phyloP scores from a whole-genome alignment of 2,329 filamentous ascomycete species.

The Endoconidiophora polonica region DNA sequence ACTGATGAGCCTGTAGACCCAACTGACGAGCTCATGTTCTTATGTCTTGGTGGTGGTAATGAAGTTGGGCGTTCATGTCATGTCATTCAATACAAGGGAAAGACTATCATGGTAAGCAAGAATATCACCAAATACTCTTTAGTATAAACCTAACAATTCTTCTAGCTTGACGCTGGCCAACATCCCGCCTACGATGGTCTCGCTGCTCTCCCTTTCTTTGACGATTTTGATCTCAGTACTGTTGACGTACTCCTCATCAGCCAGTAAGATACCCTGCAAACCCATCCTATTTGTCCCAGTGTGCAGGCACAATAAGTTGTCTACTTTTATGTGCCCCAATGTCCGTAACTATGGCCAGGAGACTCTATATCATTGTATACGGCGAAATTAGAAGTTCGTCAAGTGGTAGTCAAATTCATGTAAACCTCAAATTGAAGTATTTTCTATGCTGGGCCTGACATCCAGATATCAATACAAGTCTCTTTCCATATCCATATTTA shows the following conservation, averaged over 20 bases:
- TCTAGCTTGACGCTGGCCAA: slow-evolving; percentile 84
- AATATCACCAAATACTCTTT: neutral
- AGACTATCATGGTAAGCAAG: slow-evolving; percentile 77
- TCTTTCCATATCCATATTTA: neutral
- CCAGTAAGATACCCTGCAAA: slow-evolving; percentile 58
- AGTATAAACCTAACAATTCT: slow-evolving; percentile 15
- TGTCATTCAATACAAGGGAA: slow-evolving; percentile 97
- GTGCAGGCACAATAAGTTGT: too few relatives aligned
- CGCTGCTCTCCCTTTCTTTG: slow-evolving; percentile 87
- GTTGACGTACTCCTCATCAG: slow-evolving; percentile 95
- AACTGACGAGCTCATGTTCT: slow-evolving; percentile 83
- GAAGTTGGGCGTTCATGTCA: slow-evolving; percentile 96
- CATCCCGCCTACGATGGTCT: slow-evolving; percentile 93
- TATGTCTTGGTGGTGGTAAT: slow-evolving; percentile 86
- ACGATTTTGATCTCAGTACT: slow-evolving; percentile 93
- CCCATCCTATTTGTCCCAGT: neutral
- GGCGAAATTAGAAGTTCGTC: neutral
- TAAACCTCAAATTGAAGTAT: neutral
- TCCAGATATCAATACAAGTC: slow-evolving; percentile 11
- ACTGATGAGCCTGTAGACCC: slow-evolving; percentile 79
- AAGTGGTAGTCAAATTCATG: neutral
- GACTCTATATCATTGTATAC: too few relatives aligned
- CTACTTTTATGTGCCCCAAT: neutral
- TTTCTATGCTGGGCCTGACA: too few relatives aligned
- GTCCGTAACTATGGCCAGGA: too few relatives aligned